Conservation (phyloP, 2,329 filamentous ascomycete genomes). For the Aspergillus cejpii region DNA sequence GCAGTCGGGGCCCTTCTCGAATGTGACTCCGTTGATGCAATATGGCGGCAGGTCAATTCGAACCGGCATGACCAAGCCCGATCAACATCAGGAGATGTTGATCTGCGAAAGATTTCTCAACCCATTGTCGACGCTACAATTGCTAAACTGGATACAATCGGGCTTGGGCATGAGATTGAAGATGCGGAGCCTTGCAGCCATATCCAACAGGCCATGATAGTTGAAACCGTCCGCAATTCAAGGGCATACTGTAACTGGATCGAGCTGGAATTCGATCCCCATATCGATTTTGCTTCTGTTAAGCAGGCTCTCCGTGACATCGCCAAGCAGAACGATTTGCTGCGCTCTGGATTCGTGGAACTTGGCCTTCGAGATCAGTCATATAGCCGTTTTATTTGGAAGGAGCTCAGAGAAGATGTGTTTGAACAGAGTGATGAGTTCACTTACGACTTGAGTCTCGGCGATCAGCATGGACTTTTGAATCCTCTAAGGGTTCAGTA, state of each 20-base stretch:
- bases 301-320: conserved; percentile 47
- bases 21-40: conserved; percentile 43
- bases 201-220: conserved; percentile 72
- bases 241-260: conserved; percentile 72
- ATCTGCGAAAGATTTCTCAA: conserved; percentile 13
- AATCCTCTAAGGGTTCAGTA: conserved; percentile 60
- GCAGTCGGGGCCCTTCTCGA: conserved; percentile 58
- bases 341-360: conserved; percentile 68
- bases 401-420: conserved; percentile 40
- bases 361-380: conserved; percentile 39
- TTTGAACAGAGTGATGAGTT: conserved; percentile 41
- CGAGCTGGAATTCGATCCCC: conserved; percentile 51
- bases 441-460: conserved; percentile 37
- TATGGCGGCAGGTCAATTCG: conserved; percentile 30
- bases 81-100: no score
- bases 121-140: conserved; percentile 24
- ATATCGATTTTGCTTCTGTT: conserved; percentile 38
- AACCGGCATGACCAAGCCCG: conserved; percentile 3
- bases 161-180: conserved; percentile 20
- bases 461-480: conserved; percentile 40
- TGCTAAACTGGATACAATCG: conserved; percentile 40
- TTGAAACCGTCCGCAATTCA: conserved; percentile 58
- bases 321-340: conserved; percentile 54
- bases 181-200: conserved; percentile 58
- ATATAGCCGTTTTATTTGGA: conserved; percentile 62